Percentiles rank a stretch among this genome's conserved stretches.
Conservation (phyloP, 352 stramenopile genomes). For the Phytophthora pisi region DNA sequence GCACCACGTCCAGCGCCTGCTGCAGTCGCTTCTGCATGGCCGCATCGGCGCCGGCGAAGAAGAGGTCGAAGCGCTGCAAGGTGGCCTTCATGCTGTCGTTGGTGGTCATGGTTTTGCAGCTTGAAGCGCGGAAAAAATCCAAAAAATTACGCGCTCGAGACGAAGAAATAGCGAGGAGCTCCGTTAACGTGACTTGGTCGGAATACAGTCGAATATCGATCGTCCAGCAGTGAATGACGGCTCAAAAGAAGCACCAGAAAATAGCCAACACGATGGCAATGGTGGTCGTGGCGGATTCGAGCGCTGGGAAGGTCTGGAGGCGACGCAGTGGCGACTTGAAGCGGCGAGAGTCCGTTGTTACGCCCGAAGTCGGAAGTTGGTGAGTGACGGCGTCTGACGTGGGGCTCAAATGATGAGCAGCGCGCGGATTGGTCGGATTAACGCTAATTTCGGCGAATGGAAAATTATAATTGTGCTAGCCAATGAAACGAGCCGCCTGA, state of each 20-base stretch:
- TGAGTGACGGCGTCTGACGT: constrained; percentile 24
- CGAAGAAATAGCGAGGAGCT: neutral
- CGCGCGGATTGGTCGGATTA: neutral
- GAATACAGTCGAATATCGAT: constrained; percentile 5
- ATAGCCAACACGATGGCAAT: constrained; percentile 8
- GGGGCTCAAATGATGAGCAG: constrained; percentile 8
- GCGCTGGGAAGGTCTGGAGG: neutral
- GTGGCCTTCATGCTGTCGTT: constrained; percentile 28
- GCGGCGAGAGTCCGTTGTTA: constrained; percentile 6
- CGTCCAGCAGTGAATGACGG: neutral
- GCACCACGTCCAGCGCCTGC: constrained; percentile 75
- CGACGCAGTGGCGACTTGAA: neutral
- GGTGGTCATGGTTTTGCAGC: constrained; percentile 21
- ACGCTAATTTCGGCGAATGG: constrained; percentile 14
- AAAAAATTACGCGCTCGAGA: neutral
- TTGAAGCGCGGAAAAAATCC: constrained; percentile 1
- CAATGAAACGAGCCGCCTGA: constrained; percentile 16
- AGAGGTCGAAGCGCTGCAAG: constrained; percentile 66
- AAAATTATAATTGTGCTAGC: constrained; percentile 4
- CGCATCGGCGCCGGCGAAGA: constrained; percentile 54
- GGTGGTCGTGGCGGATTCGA: neutral
- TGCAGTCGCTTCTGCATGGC: constrained; percentile 57
- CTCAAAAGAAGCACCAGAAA: constrained; percentile 7
- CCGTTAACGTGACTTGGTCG: neutral
- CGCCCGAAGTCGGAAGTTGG: constrained; percentile 16